phyloP scores from a whole-genome alignment of 208 protist species.

The Trypanosoma vivax region DNA sequence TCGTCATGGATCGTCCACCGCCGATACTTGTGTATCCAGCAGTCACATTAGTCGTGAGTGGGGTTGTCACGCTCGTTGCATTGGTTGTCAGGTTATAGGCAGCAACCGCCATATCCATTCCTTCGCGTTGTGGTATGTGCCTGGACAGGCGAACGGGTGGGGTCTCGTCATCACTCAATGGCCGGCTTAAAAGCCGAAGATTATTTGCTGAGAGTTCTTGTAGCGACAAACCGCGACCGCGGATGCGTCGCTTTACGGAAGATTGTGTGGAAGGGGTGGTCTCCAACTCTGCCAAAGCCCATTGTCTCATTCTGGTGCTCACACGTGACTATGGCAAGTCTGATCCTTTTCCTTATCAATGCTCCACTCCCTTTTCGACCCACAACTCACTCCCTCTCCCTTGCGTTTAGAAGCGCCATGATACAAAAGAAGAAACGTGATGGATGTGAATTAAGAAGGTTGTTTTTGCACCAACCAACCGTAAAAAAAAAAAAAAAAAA shows the following conservation, averaged over 20 bases:
- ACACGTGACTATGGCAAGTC: background rate
- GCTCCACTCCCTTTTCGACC: no score
- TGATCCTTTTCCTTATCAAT: no score
- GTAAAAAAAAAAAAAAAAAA: no score
- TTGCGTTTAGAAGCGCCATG: no score
- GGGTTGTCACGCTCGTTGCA: background rate
- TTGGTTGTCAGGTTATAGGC: slow-evolving; percentile 54
- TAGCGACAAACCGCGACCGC: slow-evolving; percentile 6
- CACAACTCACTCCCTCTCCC: no score
- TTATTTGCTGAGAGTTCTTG: slow-evolving; percentile 18
- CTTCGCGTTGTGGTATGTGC: slow-evolving; percentile 79
- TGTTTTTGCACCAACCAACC: no score
- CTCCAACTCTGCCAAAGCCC: slow-evolving; percentile 17
- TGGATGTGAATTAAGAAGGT: no score
- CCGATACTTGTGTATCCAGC: background rate
- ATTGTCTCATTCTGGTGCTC: slow-evolving; percentile 12
- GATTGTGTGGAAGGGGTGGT: slow-evolving; percentile 4
- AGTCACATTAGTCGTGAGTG: background rate
- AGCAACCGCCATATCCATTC: slow-evolving; percentile 73
- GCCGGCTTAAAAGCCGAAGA: slow-evolving; percentile 5
- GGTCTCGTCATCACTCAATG: slow-evolving; percentile 29
- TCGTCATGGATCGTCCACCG: slow-evolving; percentile 1
- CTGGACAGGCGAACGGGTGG: slow-evolving; percentile 59
- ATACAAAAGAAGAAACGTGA: no score
- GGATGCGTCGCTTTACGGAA: slow-evolving; percentile 3